Base-by-base conservation (phyloP, 352 stramenopile species). In the Globisporangium abappressorium region DNA sequence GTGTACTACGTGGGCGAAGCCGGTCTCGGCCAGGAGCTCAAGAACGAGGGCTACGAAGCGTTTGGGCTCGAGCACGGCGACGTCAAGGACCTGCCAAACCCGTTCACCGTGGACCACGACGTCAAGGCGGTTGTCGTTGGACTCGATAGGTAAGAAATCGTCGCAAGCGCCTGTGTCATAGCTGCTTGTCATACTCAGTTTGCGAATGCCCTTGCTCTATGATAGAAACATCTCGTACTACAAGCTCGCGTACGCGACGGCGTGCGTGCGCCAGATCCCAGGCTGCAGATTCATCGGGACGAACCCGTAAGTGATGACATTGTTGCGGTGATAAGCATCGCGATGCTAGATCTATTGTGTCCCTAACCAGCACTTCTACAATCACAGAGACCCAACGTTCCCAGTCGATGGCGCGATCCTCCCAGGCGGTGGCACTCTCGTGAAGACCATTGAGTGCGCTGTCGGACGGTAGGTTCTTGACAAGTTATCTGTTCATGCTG, bases 1-100 rank as follows among this genome's bases (percentile, higher is more conserved):
- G 84, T 95, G 36, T 95, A 95, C 71, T 79, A 90, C 57, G 82
- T 95, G n/a, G 87, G 87, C n/a, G 87, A 95, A 68, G 71, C 66
- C 0, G 87, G 87, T 28, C 73, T 95, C 12, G 74, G 78, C 54
- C 73, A 88, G 30, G 87, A 95, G 72, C 74, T 95, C 28, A 70
- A 72, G 60, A 69, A 81, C 11, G 81, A 85, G 56, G 87, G 87
- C 63, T 95, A 85, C 70, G 76, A 90, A 43, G 65, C 85, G 54
- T 87, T 86, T 56, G 87, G 87, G 3, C 68, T 92, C 38, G 81
- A 87, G 47, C 71, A 95, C 70, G 82, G 84, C 65, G 78, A 91
- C 54, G 72, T 84, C 51, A 88, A 89, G 66, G 80, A 87, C 12
- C 70, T 95, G n/a, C 87, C 85, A 3, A 76, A 75, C 15, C 78